Percentiles rank a stretch among this genome's conserved stretches.
phyloP scores from a whole-genome alignment of 768 basidiomycete species.

The Collybia sp. region DNA sequence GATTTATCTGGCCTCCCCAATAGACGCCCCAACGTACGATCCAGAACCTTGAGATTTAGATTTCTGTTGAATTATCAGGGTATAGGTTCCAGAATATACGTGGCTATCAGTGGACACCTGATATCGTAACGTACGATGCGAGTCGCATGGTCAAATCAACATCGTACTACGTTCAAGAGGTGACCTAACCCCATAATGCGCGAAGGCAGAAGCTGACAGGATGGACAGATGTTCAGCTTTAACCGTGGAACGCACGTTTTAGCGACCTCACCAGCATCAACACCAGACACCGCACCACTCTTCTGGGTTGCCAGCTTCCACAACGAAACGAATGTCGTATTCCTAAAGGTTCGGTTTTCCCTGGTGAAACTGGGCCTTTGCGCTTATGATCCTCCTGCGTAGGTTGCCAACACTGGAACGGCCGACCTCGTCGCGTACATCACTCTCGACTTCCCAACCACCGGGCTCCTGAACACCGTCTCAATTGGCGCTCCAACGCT shows the following conservation, averaged over 20 bases:
- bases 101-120: constrained; percentile 33
- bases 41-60: not conserved
- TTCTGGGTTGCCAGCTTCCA: constrained; percentile 31
- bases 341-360: constrained; percentile 24
- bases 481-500: constrained; percentile 22
- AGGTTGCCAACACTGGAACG: constrained; percentile 27
- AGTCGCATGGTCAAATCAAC: constrained; percentile 26
- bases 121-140: constrained; percentile 34
- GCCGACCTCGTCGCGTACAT: constrained; percentile 26
- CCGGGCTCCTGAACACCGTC: constrained; percentile 17
- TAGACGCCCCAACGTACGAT: constrained; percentile 23
- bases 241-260: constrained; percentile 31
- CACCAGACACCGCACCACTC: constrained; percentile 21
- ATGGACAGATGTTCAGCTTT: constrained; percentile 28
- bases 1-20: not conserved
- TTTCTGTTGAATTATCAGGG: constrained; percentile 1
- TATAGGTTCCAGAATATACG: constrained; percentile 27
- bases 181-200: constrained; percentile 7
- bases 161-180: constrained; percentile 35
- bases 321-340: constrained; percentile 25
- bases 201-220: not conserved
- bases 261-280: constrained; percentile 20
- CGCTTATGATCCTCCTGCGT: not conserved
- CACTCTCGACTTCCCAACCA: constrained; percentile 21
- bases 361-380: not conserved